Percentiles rank a stretch among this genome's conserved stretches.
These are phyloP conservation scores for Sporisorium exsertum DNA, from an alignment of 1,284 basidiomycete genomes.

Conservation along the genomic window DNA sequence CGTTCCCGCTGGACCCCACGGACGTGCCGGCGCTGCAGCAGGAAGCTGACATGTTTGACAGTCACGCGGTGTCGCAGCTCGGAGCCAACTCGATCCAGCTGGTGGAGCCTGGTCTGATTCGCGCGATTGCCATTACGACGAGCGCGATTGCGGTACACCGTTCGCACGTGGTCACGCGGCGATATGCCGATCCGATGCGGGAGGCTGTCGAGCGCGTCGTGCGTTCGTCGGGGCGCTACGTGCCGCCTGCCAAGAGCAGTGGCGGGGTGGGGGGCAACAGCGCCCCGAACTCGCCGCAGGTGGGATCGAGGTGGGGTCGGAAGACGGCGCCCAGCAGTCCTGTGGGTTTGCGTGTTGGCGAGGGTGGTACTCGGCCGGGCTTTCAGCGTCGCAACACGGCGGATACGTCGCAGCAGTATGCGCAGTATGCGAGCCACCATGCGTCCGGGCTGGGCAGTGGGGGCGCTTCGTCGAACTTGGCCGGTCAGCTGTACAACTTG, in stretches of 20 bases:
- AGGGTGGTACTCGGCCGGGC: slow-evolving; percentile 9
- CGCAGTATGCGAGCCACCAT: slow-evolving; percentile 1
- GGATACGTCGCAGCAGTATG: slow-evolving; percentile 12
- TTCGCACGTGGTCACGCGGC: slow-evolving; percentile 62
- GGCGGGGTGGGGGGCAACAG: neutral
- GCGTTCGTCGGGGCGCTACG: slow-evolving; percentile 42
- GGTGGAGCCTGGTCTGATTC: slow-evolving; percentile 62
- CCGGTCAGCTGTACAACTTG: slow-evolving; percentile 41
- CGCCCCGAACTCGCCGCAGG: slow-evolving; percentile 26
- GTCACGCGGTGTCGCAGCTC: slow-evolving; percentile 20
- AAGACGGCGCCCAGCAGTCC: slow-evolving; percentile 52
- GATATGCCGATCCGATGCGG: slow-evolving; percentile 66
- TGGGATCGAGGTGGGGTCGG: slow-evolving; percentile 38
- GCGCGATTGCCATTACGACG: slow-evolving; percentile 64
- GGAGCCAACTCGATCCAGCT: slow-evolving; percentile 32
- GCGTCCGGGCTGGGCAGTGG: slow-evolving; percentile 2
- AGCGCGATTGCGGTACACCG: slow-evolving; percentile 63
- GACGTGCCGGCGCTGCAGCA: slow-evolving; percentile 59
- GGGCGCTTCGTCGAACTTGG: slow-evolving; percentile 25
- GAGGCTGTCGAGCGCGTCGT: slow-evolving; percentile 57
- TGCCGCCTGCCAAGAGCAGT: slow-evolving; percentile 1
- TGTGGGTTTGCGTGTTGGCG: slow-evolving; percentile 16
- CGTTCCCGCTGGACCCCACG: slow-evolving; percentile 63
- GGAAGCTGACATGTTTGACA: slow-evolving; percentile 35
- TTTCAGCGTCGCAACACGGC: slow-evolving; percentile 30